Base-by-base conservation (phyloP, 306 rosid genomes). In the Quercus wislizeni region DNA sequence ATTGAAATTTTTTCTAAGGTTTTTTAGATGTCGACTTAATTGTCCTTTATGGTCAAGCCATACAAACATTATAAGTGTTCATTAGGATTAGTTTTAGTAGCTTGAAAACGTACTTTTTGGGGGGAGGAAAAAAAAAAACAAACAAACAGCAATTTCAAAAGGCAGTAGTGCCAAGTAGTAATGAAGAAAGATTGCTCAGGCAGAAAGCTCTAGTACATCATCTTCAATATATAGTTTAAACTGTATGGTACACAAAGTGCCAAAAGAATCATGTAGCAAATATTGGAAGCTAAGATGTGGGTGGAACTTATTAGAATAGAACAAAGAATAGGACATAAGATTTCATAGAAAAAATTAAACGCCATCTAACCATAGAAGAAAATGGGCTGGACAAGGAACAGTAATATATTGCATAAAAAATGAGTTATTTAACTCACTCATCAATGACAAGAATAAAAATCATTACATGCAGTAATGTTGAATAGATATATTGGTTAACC, bases 221-320 rank as follows among this genome's bases (percentile, higher is more conserved):
- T 92, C 99, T 31, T 89, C 93, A 4, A 8, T 41, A 41, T 41
- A 76, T 76, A 71, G 83, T 78, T 13, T 83, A 93, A 71, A 91
- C 79, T 21, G 82, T 92, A 49, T 54, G 97, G 75, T 92, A 94
- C 30, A 86, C 91, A 0, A 97, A 91, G 85, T 94, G 99, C 80
- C 97, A 85, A 70, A 94, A 92, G 92, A 92, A 94, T 78, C 97
- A 92, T 49, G 99, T 93, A 1, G 99, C 99, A 0, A 84, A 85
- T 20, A 87, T 88, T 2, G 99, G 99, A 64, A 97, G 99, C 1
- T 91, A 94, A 67, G 97, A 41, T 41, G 71, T 78, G 69, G 83
- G 82, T 87, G 83, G 83, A 82, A 61, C 81, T 65, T 61, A 28
- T 74, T 31, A 62, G 15, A 55, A 38, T 41, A 41, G 18, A 43